Evolutionary conservation across 176 grass and related monocot genomes (phyloP).

Genomic region (Rhynchospora tenuis): DNA sequence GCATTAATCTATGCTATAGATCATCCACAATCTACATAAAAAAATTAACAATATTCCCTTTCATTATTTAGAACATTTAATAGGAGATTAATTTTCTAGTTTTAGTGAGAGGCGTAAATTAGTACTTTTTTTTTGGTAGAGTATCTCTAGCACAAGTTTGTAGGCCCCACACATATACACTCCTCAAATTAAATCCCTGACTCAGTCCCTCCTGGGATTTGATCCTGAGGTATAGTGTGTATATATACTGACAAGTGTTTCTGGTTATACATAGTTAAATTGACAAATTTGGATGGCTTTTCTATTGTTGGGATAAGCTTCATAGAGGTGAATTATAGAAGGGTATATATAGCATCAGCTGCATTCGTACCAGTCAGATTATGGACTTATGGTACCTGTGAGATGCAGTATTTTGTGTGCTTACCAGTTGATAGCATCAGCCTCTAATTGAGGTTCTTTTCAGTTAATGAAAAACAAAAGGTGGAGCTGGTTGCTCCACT

Average conservation of each 20-base stretch:
- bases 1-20: too few relatives aligned
- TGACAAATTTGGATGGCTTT: background rate
- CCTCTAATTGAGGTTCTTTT: too few relatives aligned
- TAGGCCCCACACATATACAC: background rate
- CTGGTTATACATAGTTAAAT: background rate
- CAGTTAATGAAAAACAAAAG: too few relatives aligned
- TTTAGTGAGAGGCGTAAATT: background rate
- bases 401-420: background rate
- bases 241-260: background rate
- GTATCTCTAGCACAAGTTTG: background rate
- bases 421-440: too few relatives aligned
- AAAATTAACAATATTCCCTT: too few relatives aligned
- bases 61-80: background rate
- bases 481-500: background rate
- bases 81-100: background rate
- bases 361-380: too few relatives aligned
- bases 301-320: background rate
- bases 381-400: background rate
- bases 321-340: background rate
- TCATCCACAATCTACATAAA: too few relatives aligned
- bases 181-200: background rate
- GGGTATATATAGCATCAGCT: too few relatives aligned
- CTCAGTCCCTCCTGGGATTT: background rate
- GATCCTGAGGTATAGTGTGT: background rate
- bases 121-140: background rate